phyloP scores from a whole-genome alignment of 768 basidiomycete species.

The Hortiboletus campestris region DNA sequence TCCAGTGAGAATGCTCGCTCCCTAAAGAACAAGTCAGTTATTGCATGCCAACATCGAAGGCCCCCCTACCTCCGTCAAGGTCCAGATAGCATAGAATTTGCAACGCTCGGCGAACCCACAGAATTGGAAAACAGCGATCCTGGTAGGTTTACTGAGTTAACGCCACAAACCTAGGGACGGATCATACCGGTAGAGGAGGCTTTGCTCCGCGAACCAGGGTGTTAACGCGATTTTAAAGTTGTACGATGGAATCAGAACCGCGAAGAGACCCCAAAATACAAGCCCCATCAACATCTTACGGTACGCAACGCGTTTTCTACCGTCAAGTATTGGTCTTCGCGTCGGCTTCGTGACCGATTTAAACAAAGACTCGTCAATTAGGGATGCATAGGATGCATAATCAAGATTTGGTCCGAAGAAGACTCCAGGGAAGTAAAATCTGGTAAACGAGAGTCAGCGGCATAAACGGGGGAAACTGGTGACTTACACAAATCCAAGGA shows the following conservation, averaged over 20 bases:
- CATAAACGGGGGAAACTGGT: background rate
- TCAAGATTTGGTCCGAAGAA: constrained; percentile 91
- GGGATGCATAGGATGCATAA: constrained; percentile 74
- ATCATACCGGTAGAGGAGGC: constrained; percentile 39
- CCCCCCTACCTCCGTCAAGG: constrained; percentile 70
- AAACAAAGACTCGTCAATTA: constrained; percentile 77
- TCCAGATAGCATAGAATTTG: constrained; percentile 97
- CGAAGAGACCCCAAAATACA: constrained; percentile 71
- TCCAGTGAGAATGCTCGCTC: constrained; percentile 90
- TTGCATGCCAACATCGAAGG: background rate
- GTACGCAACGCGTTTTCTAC: constrained; percentile 88
- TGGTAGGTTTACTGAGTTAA: constrained; percentile 25
- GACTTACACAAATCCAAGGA: constrained; percentile 87
- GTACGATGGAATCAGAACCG: constrained; percentile 57
- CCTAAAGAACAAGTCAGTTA: constrained; percentile 43
- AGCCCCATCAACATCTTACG: constrained; percentile 77
- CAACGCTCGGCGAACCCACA: constrained; percentile 79
- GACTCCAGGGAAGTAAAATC: constrained; percentile 94
- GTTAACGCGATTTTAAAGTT: constrained; percentile 59
- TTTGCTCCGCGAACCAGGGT: constrained; percentile 54
- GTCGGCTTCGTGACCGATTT: constrained; percentile 47
- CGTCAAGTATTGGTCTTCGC: constrained; percentile 57
- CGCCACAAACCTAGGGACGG: background rate
- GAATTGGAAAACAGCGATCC: constrained; percentile 66
- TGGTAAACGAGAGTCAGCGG: constrained; percentile 28